Evolutionary conservation across 129 eudicot genomes (phyloP).

Genomic region (Cynara cardunculus): DNA sequence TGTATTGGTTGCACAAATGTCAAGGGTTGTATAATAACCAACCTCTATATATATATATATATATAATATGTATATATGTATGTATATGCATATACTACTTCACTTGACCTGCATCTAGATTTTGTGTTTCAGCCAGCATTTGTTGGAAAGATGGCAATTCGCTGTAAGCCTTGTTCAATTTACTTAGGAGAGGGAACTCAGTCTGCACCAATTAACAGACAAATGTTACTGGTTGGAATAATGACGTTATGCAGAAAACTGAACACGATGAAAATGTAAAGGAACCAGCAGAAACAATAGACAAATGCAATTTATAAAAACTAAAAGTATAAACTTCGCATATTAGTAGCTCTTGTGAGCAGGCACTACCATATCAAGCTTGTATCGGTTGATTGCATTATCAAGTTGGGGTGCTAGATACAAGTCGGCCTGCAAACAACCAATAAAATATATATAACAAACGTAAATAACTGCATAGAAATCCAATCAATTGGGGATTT

Average conservation of each 20-base stretch:
- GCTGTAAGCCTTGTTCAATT: conserved; percentile 50
- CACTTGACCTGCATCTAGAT: background rate
- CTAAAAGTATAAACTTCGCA: background rate
- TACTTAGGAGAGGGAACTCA: conserved; percentile 57
- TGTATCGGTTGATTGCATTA: conserved; percentile 59
- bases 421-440: conserved; percentile 65
- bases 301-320: background rate
- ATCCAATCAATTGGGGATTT: background rate
- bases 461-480: background rate
- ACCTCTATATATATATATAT: too few species aligned
- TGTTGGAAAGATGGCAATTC: conserved; percentile 54
- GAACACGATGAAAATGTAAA: background rate
- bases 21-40: too few species aligned
- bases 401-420: conserved; percentile 81
- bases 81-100: conserved; percentile 3
- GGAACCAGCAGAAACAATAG: background rate
- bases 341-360: background rate
- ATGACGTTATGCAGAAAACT: background rate
- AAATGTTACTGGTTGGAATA: background rate
- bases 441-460: conserved; percentile 1
- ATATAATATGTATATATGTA: too few species aligned
- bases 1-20: too few species aligned
- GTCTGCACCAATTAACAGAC: conserved; percentile 33
- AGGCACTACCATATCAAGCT: conserved; percentile 56
- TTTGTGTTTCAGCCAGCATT: conserved; percentile 2